phyloP scores from a whole-genome alignment of 169 alveolate species.

The Plasmodium sp. region DNA sequence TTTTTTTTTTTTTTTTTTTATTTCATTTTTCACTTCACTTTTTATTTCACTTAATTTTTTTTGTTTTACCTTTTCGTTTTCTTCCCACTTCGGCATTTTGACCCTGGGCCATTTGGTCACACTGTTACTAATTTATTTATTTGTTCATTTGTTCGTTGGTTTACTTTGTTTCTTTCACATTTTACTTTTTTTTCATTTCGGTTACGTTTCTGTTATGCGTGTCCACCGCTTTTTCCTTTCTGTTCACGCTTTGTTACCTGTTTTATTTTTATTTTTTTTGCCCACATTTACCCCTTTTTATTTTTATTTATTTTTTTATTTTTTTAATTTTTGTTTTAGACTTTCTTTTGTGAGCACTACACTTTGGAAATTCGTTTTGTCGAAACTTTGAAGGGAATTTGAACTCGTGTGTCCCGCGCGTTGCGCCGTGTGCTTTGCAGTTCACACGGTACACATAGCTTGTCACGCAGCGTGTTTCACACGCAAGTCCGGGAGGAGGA shows the following conservation, averaged over 20 bases:
- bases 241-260: neutral
- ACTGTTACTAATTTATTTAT: neutral
- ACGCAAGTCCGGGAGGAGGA: neutral
- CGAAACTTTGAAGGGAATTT: neutral
- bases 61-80: constrained; percentile 6
- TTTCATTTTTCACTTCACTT: neutral
- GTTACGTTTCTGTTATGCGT: neutral
- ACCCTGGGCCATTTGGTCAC: neutral
- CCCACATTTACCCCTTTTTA: neutral
- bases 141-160: neutral
- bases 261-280: neutral
- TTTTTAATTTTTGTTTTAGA: neutral
- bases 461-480: neutral
- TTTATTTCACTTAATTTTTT: neutral
- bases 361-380: neutral
- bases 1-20: neutral
- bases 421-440: neutral
- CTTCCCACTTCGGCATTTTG: neutral
- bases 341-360: neutral
- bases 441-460: neutral
- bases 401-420: neutral
- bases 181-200: neutral
- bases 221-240: neutral
- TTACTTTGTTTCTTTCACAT: neutral
- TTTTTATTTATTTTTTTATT: neutral